These are phyloP conservation scores for Malassezia slooffiae DNA, from an alignment of 1,284 basidiomycete genomes.

Conservation along the genomic window DNA sequence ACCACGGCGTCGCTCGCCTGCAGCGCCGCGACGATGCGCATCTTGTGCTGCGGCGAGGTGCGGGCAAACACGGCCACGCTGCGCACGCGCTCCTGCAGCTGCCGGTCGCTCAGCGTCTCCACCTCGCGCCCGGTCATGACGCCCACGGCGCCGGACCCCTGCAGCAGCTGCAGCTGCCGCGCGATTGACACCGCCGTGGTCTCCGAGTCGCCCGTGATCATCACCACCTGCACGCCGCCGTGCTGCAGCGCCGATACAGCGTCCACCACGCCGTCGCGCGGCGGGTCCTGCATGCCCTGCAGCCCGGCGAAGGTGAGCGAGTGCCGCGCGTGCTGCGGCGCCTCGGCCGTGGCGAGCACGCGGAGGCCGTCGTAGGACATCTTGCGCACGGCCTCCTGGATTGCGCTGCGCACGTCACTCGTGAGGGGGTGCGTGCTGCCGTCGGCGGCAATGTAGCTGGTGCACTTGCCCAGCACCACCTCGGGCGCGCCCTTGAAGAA, in stretches of 20 bases:
- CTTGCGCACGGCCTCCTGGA: constrained; percentile 60
- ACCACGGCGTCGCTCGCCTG: constrained; percentile 78
- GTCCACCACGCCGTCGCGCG: constrained; percentile 79
- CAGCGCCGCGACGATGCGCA: constrained; percentile 88
- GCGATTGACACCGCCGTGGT: constrained; percentile 83
- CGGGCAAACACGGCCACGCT: constrained; percentile 77
- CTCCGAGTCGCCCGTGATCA: constrained; percentile 95
- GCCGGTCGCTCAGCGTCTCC: constrained; percentile 60
- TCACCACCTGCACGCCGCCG: constrained; percentile 85
- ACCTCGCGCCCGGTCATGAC: constrained; percentile 75
- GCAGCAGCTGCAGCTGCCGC: constrained; percentile 65
- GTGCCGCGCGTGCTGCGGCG: constrained; percentile 48
- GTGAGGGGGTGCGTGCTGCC: constrained; percentile 69
- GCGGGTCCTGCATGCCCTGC: constrained; percentile 90
- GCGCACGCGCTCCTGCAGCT: constrained; percentile 73
- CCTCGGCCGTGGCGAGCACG: constrained; percentile 81
- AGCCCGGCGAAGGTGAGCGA: constrained; percentile 80
- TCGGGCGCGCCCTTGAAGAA: constrained; percentile 92
- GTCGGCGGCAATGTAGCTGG: constrained; percentile 74
- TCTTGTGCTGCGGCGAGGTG: constrained; percentile 91
- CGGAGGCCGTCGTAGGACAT: constrained; percentile 68
- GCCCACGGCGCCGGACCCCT: constrained; percentile 23
- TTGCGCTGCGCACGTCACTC: constrained; percentile 56
- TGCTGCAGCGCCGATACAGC: constrained; percentile 67
- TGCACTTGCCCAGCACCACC: constrained; percentile 69